Conservation (phyloP, 331 rosid genomes). For the Spiraea crenata region DNA sequence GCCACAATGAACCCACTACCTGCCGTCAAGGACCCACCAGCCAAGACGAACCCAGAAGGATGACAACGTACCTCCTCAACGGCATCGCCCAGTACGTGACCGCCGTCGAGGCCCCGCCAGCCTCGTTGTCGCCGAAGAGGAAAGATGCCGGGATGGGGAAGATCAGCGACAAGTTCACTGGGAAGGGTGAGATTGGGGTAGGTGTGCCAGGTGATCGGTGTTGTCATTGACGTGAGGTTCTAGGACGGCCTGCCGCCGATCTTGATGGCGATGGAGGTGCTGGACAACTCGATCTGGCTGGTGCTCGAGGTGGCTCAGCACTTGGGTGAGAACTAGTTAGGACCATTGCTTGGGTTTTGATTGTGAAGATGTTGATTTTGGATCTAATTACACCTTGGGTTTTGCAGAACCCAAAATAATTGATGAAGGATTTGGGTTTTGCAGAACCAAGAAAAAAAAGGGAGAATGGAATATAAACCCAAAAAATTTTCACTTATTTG, state of each 20-base stretch:
- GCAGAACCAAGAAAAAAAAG: too few relatives aligned
- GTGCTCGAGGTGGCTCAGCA: constrained; percentile 99
- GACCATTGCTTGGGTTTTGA: constrained; percentile 53
- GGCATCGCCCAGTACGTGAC: constrained; percentile 67
- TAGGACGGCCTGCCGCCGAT: constrained; percentile 90
- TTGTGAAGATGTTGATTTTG: neutral
- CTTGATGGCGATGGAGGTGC: constrained; percentile 84
- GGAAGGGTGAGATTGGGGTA: constrained; percentile 83
- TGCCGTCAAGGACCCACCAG: too few relatives aligned
- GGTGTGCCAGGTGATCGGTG: constrained; percentile 95
- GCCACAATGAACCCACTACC: too few relatives aligned
- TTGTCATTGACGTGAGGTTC: constrained; percentile 90
- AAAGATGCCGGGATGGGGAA: constrained; percentile 48
- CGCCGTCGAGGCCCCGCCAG: constrained; percentile 47
- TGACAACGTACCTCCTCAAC: constrained; percentile 29
- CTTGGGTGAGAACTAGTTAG: constrained; percentile 92
- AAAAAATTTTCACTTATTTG: too few relatives aligned
- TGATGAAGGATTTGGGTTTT: too few relatives aligned
- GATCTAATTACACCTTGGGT: neutral
- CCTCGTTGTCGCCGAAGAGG: constrained; percentile 30
- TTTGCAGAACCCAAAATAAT: too few relatives aligned
- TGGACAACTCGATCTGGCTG: constrained; percentile 63
- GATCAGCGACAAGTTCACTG: constrained; percentile 79
- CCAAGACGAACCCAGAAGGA: too few relatives aligned
- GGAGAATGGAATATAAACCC: too few relatives aligned